A percentile compares a stretch with the other conserved stretches of the same genome.
Evolutionary conservation across 176 grass and related monocot species (phyloP).

Genomic region (Saccharum spontaneum): DNA sequence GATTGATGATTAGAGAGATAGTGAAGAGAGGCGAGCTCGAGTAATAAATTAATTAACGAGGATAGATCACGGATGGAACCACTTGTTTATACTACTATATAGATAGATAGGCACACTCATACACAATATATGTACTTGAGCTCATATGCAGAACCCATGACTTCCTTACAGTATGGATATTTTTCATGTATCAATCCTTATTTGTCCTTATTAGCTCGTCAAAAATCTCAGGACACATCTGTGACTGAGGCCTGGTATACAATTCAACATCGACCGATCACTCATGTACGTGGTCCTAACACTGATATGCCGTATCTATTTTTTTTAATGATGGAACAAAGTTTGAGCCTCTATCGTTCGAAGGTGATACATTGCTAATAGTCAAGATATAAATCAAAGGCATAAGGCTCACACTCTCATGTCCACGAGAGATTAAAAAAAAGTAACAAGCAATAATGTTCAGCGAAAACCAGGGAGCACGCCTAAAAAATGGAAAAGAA

Average conservation of each 20-base stretch:
- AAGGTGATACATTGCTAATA: too few species aligned
- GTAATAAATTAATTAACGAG: neutral
- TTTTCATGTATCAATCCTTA: neutral
- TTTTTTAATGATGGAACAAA: too few species aligned
- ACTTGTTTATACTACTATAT: neutral
- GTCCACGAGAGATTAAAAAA: too few species aligned
- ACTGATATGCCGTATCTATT: neutral
- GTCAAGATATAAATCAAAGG: too few species aligned
- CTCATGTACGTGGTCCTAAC: neutral
- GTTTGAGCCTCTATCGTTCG: fast-evolving
- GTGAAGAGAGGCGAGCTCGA: neutral
- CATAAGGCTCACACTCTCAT: too few species aligned
- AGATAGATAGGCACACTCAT: too few species aligned
- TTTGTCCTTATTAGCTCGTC: neutral
- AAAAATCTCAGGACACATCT: neutral
- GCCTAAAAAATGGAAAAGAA: too few species aligned
- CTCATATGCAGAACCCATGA: neutral
- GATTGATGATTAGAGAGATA: slow-evolving; percentile 11
- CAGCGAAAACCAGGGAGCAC: too few species aligned
- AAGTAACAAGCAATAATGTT: too few species aligned
- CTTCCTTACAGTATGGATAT: neutral
- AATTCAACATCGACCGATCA: neutral
- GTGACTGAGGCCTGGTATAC: neutral
- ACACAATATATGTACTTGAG: neutral
- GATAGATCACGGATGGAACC: neutral